Conservation (phyloP, 2,329 filamentous ascomycete species). For the Aureobasidium zeae region DNA sequence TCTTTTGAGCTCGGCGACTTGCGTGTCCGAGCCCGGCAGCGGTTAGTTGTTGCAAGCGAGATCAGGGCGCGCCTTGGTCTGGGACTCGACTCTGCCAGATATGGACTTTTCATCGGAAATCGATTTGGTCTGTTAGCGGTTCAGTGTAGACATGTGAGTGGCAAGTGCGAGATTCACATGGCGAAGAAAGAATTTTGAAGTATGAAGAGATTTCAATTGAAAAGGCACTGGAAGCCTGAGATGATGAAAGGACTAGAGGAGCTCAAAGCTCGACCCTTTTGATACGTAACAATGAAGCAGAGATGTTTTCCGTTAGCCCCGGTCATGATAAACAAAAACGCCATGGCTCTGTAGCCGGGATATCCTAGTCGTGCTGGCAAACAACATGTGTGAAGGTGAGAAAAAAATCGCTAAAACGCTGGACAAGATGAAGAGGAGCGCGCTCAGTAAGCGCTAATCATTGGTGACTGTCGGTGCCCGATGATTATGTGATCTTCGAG, state of each 20-base stretch:
- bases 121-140: background rate
- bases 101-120: background rate
- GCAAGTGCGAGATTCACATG: background rate
- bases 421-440: slow-evolving; percentile 6
- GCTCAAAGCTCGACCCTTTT: slow-evolving; percentile 3
- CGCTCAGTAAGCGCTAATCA: slow-evolving; percentile 16
- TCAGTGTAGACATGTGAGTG: background rate
- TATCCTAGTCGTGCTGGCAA: slow-evolving; percentile 14
- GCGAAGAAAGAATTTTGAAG: background rate
- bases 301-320: slow-evolving; percentile 2
- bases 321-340: slow-evolving; percentile 9
- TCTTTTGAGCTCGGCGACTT: slow-evolving; percentile 12
- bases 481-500: slow-evolving; percentile 11
- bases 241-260: background rate
- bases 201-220: slow-evolving; percentile 7
- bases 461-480: slow-evolving; percentile 8
- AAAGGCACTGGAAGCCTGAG: slow-evolving; percentile 2
- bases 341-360: slow-evolving; percentile 11
- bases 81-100: background rate
- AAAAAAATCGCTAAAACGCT: slow-evolving; percentile 13
- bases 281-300: background rate
- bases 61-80: slow-evolving; percentile 7
- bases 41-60: slow-evolving; percentile 9
- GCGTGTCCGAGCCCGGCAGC: slow-evolving; percentile 1
- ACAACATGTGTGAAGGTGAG: background rate